Conservation (phyloP, 768 basidiomycete genomes). For the Coprinellus micaceus region DNA sequence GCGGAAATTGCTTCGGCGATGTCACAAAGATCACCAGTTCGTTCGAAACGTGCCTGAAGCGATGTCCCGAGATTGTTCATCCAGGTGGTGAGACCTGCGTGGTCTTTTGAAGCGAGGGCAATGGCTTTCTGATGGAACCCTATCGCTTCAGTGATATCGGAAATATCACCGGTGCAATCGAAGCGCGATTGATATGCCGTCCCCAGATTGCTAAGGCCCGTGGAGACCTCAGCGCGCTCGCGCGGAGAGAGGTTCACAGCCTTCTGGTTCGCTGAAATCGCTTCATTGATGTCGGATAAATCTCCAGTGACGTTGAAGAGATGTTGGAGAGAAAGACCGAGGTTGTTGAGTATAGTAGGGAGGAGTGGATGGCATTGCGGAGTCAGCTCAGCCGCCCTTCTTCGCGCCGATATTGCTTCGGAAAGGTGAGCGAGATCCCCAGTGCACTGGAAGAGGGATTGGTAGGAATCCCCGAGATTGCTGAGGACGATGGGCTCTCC, state of each 20-base stretch:
- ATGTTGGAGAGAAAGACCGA: background rate
- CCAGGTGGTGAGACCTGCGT: constrained; percentile 11
- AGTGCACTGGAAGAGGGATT: too few relatives aligned
- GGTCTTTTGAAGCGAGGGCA: constrained; percentile 10
- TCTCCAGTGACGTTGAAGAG: background rate
- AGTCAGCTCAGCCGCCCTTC: background rate
- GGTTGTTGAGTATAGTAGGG: background rate
- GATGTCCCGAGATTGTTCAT: constrained; percentile 19
- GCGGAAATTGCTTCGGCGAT: constrained; percentile 8
- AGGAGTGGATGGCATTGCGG: background rate
- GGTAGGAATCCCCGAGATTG: too few relatives aligned
- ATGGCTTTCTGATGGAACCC: background rate
- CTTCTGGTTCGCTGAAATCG: background rate
- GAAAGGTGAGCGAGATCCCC: too few relatives aligned
- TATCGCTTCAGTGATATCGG: background rate
- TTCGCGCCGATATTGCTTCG: too few relatives aligned
- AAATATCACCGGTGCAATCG: background rate
- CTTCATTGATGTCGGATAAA: background rate
- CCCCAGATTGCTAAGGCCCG: background rate
- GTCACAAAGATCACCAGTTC: constrained; percentile 17
- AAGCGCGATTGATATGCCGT: background rate
- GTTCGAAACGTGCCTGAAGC: constrained; percentile 18
- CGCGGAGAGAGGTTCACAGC: background rate
- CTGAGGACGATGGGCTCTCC: too few relatives aligned
- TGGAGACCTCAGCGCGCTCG: background rate